Conservation (phyloP, 805 yeast species). For the Lipomyces kockii region DNA sequence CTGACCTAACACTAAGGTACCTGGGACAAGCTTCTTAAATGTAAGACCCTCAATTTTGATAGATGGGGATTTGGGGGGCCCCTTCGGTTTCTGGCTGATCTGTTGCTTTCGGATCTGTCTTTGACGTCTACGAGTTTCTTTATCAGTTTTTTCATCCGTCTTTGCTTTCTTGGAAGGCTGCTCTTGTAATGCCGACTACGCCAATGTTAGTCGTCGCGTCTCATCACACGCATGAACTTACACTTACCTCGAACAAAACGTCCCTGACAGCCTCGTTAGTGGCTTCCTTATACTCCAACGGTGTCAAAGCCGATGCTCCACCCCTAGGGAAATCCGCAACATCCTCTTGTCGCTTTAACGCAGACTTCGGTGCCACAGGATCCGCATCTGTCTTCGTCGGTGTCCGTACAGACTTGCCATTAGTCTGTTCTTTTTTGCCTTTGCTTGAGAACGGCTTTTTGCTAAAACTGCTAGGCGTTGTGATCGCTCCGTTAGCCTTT, state of each 20-base stretch:
- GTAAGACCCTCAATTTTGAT: slow-evolving; percentile 56
- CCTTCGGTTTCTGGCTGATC: slow-evolving; percentile 10
- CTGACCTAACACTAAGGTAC: slow-evolving; percentile 79
- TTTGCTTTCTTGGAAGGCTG: slow-evolving; percentile 26
- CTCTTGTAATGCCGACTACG: slow-evolving; percentile 20
- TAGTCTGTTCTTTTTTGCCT: not conserved
- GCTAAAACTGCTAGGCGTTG: slow-evolving; percentile 9
- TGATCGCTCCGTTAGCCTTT: not conserved
- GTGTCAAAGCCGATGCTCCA: slow-evolving; percentile 75
- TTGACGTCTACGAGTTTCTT: slow-evolving; percentile 18
- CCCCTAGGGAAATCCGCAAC: slow-evolving; percentile 92
- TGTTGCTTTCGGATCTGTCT: slow-evolving; percentile 30
- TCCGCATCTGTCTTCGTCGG: not conserved
- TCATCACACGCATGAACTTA: not conserved
- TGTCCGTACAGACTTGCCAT: not conserved
- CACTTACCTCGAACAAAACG: slow-evolving; percentile 62
- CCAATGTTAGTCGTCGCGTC: not conserved
- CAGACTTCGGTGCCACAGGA: slow-evolving; percentile 5
- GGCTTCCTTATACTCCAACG: slow-evolving; percentile 89
- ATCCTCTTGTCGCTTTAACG: slow-evolving; percentile 34
- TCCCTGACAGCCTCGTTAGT: slow-evolving; percentile 91
- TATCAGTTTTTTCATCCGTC: slow-evolving; percentile 1
- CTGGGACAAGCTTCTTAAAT: slow-evolving; percentile 68
- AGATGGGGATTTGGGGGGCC: slow-evolving; percentile 2
- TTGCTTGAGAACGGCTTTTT: slow-evolving; percentile 16